A percentile compares a stretch with the other conserved stretches of the same genome.
These are phyloP conservation scores for Tilletia caries DNA, from an alignment of 1,284 basidiomycete species.

Conservation along the genomic window DNA sequence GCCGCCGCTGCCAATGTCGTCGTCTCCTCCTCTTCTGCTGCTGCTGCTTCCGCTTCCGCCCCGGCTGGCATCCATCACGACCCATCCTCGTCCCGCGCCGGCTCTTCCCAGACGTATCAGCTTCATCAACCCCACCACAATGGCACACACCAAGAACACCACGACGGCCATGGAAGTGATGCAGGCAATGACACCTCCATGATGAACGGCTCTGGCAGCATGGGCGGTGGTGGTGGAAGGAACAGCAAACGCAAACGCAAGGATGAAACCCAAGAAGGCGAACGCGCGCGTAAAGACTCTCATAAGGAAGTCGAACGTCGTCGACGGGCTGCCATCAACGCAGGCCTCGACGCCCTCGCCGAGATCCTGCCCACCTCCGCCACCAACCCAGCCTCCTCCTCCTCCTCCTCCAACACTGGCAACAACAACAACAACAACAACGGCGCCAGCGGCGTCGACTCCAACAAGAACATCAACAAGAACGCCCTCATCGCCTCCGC, in stretches of 20 bases:
- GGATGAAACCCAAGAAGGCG: neutral
- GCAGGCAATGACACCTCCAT: neutral
- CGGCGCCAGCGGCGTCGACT: no score
- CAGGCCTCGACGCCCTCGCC: conserved; percentile 87
- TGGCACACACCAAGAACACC: neutral
- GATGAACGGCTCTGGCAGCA: no score
- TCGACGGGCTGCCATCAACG: conserved; percentile 88
- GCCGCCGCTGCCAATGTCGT: neutral
- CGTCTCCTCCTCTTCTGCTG: neutral
- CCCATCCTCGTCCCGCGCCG: neutral
- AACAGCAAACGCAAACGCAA: conserved; percentile 9
- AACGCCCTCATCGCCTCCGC: conserved; percentile 79
- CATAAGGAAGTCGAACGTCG: conserved; percentile 96
- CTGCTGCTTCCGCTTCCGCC: neutral
- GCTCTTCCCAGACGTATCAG: neutral
- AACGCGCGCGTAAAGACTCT: conserved; percentile 10
- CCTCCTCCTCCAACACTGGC: no score
- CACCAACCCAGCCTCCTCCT: no score
- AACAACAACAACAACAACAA: no score
- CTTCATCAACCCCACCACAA: neutral
- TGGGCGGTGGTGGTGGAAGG: neutral
- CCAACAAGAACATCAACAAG: no score
- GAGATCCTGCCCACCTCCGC: conserved; percentile 83
- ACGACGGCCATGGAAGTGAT: no score
- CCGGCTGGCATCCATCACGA: neutral